phyloP scores from a whole-genome alignment of 2,329 filamentous ascomycete genomes.

The Mariannaea sp. region DNA sequence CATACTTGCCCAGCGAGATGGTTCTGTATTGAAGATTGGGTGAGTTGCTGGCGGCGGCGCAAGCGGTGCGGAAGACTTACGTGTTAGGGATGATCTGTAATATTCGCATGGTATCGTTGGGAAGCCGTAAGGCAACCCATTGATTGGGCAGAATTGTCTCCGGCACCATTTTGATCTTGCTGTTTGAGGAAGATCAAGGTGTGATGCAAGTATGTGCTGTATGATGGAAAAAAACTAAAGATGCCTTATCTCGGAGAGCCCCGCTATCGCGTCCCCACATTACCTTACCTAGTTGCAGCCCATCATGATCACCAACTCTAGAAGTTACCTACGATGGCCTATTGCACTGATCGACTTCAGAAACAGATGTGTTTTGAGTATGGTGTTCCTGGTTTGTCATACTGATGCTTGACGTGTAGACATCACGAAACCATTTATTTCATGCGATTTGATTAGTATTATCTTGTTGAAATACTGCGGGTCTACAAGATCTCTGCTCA shows the following conservation, averaged over 20 bases:
- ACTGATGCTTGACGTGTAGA: not conserved
- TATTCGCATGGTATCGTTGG: constrained; percentile 61
- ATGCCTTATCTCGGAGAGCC: constrained; percentile 40
- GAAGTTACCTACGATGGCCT: no score
- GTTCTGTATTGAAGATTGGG: constrained; percentile 61
- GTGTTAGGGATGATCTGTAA: constrained; percentile 65
- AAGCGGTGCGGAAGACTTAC: constrained; percentile 44
- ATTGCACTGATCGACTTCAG: no score
- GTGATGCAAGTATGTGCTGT: constrained; percentile 11
- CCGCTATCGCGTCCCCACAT: constrained; percentile 30
- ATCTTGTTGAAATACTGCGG: no score
- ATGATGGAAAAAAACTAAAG: constrained; percentile 34
- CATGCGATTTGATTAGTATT: no score
- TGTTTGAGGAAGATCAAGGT: constrained; percentile 20
- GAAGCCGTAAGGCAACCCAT: constrained; percentile 64
- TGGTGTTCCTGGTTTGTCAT: no score
- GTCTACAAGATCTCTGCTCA: no score
- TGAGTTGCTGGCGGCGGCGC: constrained; percentile 18
- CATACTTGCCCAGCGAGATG: constrained; percentile 91
- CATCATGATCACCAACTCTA: no score
- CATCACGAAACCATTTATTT: no score
- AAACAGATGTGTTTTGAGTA: no score
- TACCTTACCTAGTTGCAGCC: constrained; percentile 26
- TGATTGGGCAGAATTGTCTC: constrained; percentile 56
- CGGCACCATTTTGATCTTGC: constrained; percentile 37